Conservation (phyloP, 2,329 filamentous ascomycete species). For the Pyrenophora seminiperda region DNA sequence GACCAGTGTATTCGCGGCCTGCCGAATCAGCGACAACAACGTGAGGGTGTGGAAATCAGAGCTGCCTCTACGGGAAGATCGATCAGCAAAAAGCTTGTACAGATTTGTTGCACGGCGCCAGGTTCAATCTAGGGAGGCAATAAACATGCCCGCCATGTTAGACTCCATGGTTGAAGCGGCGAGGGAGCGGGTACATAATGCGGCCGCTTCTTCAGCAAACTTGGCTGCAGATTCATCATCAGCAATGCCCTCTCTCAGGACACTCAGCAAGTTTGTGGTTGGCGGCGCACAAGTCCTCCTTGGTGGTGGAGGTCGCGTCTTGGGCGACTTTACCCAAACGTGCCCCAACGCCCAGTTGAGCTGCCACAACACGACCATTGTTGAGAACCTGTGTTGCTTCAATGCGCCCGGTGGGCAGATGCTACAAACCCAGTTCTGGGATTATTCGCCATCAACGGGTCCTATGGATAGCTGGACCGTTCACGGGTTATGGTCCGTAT, state of each 20-base stretch:
- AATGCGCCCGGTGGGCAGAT: conserved; percentile 73
- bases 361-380: conserved; percentile 66
- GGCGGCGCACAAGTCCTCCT: conserved; percentile 43
- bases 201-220: conserved; percentile 17
- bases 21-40: conserved; percentile 29
- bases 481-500: conserved; percentile 68
- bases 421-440: conserved; percentile 80
- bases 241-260: conserved; percentile 43
- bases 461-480: conserved; percentile 74
- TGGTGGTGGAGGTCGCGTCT: conserved; percentile 32
- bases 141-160: conserved; percentile 31
- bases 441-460: conserved; percentile 67
- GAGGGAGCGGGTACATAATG: conserved; percentile 36
- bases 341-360: conserved; percentile 57
- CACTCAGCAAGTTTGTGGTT: conserved; percentile 45
- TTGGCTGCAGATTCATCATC: conserved; percentile 31
- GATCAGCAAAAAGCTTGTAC: conserved; percentile 38
- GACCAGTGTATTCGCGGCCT: conserved; percentile 8
- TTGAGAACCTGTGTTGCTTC: conserved; percentile 74
- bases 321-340: conserved; percentile 29
- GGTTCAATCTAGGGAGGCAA: neutral
- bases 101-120: conserved; percentile 13
- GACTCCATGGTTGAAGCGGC: conserved; percentile 26
- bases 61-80: conserved; percentile 32
- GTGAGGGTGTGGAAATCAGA: conserved; percentile 27